Percentiles rank a stretch among this genome's conserved stretches.
phyloP scores from a whole-genome alignment of 1,284 basidiomycete genomes.

The Rhodotorula sp. region DNA sequence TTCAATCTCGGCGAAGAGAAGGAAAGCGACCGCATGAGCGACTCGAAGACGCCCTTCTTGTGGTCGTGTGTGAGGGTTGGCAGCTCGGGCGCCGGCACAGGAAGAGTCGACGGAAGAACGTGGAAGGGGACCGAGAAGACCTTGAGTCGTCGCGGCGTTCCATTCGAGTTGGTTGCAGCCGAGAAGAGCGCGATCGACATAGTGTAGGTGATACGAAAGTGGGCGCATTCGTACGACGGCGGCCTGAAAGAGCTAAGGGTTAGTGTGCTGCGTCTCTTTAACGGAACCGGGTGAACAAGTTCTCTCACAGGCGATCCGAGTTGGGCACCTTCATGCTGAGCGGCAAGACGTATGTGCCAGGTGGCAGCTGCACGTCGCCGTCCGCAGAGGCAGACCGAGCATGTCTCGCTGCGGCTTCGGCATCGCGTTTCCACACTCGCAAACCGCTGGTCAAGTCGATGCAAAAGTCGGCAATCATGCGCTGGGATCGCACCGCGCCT shows the following conservation, averaged over 20 bases:
- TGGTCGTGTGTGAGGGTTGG: conserved; percentile 43
- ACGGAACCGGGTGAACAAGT: neutral
- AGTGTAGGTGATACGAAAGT: conserved; percentile 47
- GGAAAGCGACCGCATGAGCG: conserved; percentile 40
- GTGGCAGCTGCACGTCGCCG: conserved; percentile 40
- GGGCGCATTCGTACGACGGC: conserved; percentile 45
- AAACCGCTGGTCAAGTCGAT: conserved; percentile 46
- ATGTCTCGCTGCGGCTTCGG: conserved; percentile 32
- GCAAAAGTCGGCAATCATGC: conserved; percentile 48
- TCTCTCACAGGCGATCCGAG: conserved; percentile 45
- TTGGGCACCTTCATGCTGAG: conserved; percentile 48
- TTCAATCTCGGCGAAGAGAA: conserved; percentile 33
- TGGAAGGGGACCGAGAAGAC: conserved; percentile 47
- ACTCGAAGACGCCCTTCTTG: conserved; percentile 41
- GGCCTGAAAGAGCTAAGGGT: conserved; percentile 33
- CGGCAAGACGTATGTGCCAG: conserved; percentile 47
- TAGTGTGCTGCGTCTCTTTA: fast-evolving
- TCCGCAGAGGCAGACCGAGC: conserved; percentile 15
- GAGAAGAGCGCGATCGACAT: conserved; percentile 47
- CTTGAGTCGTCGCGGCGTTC: conserved; percentile 44
- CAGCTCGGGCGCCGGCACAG: conserved; percentile 40
- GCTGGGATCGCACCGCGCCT: conserved; percentile 41
- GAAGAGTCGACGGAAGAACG: conserved; percentile 46
- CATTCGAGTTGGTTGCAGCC: conserved; percentile 34
- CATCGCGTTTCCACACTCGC: conserved; percentile 47